phyloP scores from a whole-genome alignment of 1,139 yeast species.

The Eremothecium coryli region DNA sequence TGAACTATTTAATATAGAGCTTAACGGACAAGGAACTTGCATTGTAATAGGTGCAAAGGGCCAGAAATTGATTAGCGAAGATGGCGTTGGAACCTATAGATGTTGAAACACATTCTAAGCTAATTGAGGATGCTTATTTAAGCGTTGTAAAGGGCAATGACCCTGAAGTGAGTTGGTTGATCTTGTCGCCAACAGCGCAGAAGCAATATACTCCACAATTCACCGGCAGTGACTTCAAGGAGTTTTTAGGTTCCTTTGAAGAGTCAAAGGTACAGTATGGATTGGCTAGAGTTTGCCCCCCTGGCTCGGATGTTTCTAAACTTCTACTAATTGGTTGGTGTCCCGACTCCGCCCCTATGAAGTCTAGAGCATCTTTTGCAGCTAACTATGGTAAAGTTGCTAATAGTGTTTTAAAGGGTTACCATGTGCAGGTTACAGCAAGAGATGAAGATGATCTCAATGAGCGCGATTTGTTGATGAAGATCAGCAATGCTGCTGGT shows the following conservation, averaged over 20 bases:
- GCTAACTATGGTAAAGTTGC: slow-evolving; percentile 68
- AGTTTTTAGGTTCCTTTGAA: slow-evolving; percentile 71
- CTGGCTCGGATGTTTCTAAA: slow-evolving; percentile 82
- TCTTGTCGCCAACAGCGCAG: slow-evolving; percentile 51
- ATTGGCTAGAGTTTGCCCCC: slow-evolving; percentile 75
- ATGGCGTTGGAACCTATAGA: slow-evolving; percentile 33
- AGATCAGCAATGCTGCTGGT: slow-evolving; percentile 88
- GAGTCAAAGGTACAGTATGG: slow-evolving; percentile 92
- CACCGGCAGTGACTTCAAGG: slow-evolving; percentile 56
- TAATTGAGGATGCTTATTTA: slow-evolving; percentile 54
- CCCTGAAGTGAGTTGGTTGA: slow-evolving; percentile 46
- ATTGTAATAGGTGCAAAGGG: too few species aligned
- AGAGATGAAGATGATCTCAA: slow-evolving; percentile 85
- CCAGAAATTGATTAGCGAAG: not conserved
- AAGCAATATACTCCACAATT: slow-evolving; percentile 51
- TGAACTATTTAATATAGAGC: too few species aligned
- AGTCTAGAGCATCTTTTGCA: slow-evolving; percentile 65
- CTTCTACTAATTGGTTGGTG: slow-evolving; percentile 88
- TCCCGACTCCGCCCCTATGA: slow-evolving; percentile 75
- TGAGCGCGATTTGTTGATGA: slow-evolving; percentile 61
- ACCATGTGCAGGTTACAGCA: slow-evolving; percentile 96
- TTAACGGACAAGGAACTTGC: too few species aligned
- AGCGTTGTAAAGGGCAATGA: slow-evolving; percentile 55
- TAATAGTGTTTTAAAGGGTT: slow-evolving; percentile 55
- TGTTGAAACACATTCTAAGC: slow-evolving; percentile 43